These are phyloP conservation scores for Scytalidium sp. DNA, from an alignment of 2,329 filamentous ascomycete genomes.

Conservation along the genomic window DNA sequence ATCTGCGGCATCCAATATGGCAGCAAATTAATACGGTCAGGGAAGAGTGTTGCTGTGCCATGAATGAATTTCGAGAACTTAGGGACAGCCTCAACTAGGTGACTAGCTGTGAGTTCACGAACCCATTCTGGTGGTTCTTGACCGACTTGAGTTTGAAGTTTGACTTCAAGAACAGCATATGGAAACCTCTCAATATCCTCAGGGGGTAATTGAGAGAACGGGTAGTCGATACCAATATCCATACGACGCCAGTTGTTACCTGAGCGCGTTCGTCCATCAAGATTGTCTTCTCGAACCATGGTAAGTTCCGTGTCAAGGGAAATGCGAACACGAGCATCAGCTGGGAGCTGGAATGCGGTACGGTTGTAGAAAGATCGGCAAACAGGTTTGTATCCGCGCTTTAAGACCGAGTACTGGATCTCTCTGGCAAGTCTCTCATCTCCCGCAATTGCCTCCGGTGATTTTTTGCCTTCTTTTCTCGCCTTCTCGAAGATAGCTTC, in stretches of 20 bases:
- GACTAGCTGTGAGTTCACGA: constrained; percentile 84
- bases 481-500: constrained; percentile 94
- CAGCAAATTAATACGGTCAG: constrained; percentile 80
- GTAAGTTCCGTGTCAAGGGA: constrained; percentile 95
- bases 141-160: constrained; percentile 92
- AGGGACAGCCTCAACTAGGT: constrained; percentile 96
- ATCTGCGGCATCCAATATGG: constrained; percentile 99
- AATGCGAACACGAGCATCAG: constrained; percentile 92
- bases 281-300: constrained; percentile 92
- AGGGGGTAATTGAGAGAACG: constrained; percentile 82
- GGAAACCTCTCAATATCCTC: constrained; percentile 90
- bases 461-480: constrained; percentile 91
- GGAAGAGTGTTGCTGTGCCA: constrained; percentile 84
- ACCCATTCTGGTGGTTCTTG: constrained; percentile 98
- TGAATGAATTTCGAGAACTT: constrained; percentile 99
- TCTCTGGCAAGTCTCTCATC: constrained; percentile 87
- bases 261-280: constrained; percentile 72
- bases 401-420: constrained; percentile 89
- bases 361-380: constrained; percentile 97
- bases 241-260: constrained; percentile 94
- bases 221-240: constrained; percentile 96
- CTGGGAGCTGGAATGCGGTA: constrained; percentile 94
- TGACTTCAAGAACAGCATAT: constrained; percentile 94
- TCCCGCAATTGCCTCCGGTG: constrained; percentile 84
- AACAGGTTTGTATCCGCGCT: constrained; percentile 82